Evolutionary conservation across 2,329 filamentous ascomycete species (phyloP).

Genomic region (Coniochaeta sp.): DNA sequence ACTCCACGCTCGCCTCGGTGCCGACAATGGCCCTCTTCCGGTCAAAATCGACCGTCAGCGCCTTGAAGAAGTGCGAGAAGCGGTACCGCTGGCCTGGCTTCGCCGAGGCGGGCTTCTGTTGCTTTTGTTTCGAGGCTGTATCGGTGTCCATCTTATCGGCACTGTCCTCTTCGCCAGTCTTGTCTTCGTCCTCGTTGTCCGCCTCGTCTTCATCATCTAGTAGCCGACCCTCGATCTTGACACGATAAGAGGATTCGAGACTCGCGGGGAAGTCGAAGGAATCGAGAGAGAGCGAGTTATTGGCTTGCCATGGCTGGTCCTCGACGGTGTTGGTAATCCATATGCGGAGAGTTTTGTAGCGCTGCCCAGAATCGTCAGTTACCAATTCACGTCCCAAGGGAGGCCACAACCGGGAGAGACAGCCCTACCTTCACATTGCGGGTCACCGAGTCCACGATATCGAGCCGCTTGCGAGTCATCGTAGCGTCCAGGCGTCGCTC

Average conservation of each 20-base stretch:
- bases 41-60: constrained; percentile 69
- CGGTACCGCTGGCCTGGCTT: constrained; percentile 37
- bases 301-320: constrained; percentile 83
- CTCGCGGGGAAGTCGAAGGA: constrained; percentile 76
- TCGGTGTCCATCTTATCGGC: constrained; percentile 53
- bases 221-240: constrained; percentile 85
- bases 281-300: constrained; percentile 58
- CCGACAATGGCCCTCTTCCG: constrained; percentile 49
- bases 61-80: constrained; percentile 75
- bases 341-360: constrained; percentile 77
- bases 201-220: constrained; percentile 60
- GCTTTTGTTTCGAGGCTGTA: constrained; percentile 25
- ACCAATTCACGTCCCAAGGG: neutral
- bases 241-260: constrained; percentile 71
- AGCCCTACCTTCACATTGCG: constrained; percentile 58
- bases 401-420: neutral
- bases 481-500: constrained; percentile 86
- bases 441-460: constrained; percentile 76
- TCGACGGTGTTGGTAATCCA: constrained; percentile 95
- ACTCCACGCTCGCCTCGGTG: constrained; percentile 60
- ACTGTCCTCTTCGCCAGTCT: constrained; percentile 33
- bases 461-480: constrained; percentile 88
- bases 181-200: constrained; percentile 32
- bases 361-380: constrained; percentile 30
- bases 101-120: constrained; percentile 23